These are phyloP conservation scores for Beauveria rudraprayagi DNA, from an alignment of 2,329 filamentous ascomycete species.

Conservation along the genomic window DNA sequence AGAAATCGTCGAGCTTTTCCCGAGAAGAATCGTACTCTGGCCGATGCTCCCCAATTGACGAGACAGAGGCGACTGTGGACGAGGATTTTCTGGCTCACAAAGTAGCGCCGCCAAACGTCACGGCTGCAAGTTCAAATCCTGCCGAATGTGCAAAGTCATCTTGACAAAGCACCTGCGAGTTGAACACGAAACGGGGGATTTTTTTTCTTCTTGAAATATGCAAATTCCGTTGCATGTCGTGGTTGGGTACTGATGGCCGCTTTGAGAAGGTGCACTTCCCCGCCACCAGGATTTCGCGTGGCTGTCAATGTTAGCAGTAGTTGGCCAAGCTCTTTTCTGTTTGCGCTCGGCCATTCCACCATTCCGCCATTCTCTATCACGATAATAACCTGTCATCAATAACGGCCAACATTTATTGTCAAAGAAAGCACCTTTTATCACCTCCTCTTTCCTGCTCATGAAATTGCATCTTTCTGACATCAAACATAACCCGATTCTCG, in stretches of 20 bases:
- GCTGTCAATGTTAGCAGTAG: not conserved
- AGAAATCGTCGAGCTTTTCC: conserved; percentile 13
- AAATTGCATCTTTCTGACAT: not conserved
- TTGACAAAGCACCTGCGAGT: not conserved
- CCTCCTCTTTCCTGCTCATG: not conserved
- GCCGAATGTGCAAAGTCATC: too few species aligned
- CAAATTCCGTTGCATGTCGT: not conserved
- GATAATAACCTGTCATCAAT: not conserved
- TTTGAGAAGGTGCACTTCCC: not conserved
- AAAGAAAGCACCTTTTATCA: not conserved
- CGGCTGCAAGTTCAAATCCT: not conserved
- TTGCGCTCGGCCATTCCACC: not conserved
- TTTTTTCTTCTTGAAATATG: not conserved
- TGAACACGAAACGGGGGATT: not conserved
- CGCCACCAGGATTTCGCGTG: conserved; percentile 7
- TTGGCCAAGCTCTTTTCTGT: not conserved
- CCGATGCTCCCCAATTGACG: conserved; percentile 26
- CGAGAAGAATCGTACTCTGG: conserved; percentile 27
- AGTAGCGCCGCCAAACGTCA: not conserved
- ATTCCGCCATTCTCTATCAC: not conserved
- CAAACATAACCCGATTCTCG: not conserved
- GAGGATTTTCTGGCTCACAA: not conserved
- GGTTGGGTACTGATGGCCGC: not conserved
- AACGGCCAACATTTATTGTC: not conserved
- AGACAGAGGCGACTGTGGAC: not conserved